Percentiles rank a stretch among this genome's conserved stretches.
These are phyloP conservation scores for Leptodermis oblonga DNA, from an alignment of 257 asterid genomes.

Conservation along the genomic window DNA sequence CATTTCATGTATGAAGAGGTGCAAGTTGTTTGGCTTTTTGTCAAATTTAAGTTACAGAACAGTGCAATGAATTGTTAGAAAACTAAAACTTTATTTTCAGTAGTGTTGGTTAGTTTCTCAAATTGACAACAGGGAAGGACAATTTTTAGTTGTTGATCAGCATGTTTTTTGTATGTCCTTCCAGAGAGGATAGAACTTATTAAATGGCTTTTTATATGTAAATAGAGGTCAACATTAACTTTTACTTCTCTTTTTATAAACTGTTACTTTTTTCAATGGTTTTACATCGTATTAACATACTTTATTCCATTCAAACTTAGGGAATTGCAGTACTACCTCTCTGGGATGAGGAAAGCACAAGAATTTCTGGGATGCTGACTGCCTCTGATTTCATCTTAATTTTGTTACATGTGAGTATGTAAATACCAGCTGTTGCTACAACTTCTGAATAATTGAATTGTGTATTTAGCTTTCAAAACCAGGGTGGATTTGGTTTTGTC, in stretches of 20 bases:
- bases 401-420: slow-evolving; percentile 48
- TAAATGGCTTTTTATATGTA: too few species aligned
- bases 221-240: too few species aligned
- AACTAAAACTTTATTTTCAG: not conserved
- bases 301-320: slow-evolving; percentile 28
- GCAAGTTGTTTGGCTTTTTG: slow-evolving; percentile 7
- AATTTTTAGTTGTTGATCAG: too few species aligned
- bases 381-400: slow-evolving; percentile 67
- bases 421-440: not conserved
- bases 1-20: slow-evolving; percentile 58
- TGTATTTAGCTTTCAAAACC: not conserved
- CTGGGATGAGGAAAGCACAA: slow-evolving; percentile 41
- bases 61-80: not conserved
- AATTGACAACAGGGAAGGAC: too few species aligned
- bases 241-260: not conserved
- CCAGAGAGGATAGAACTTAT: too few species aligned
- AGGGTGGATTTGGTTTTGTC: not conserved
- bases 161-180: too few species aligned
- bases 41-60: not conserved
- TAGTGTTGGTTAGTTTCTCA: too few species aligned
- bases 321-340: slow-evolving; percentile 51
- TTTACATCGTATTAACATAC: slow-evolving; percentile 12
- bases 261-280: not conserved
- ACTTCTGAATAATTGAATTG: not conserved
- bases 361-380: slow-evolving; percentile 61